Evolutionary conservation across 1,284 basidiomycete species (phyloP), one percentile per base, ranked within the genome.

Genomic region (Lignosus rhinocerotis): DNA sequence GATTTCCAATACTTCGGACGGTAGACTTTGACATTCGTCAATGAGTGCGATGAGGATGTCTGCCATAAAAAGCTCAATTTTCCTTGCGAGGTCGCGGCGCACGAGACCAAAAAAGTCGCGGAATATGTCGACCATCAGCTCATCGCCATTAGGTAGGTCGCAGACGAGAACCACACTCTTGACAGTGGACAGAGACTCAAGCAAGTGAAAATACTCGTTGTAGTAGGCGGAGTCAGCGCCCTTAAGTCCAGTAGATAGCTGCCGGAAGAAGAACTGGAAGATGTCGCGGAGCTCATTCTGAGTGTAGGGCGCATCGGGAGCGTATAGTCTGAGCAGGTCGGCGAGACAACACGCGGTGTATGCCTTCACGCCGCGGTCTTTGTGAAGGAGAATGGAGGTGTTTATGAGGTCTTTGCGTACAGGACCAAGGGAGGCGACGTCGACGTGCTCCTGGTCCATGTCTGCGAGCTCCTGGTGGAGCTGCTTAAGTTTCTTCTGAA

Each of bases 291-390:
- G 85, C 72, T 98, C 93, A 48, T 82, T 76, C 50, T 88, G 87
- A 3, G 89, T 96, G 72, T 96, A 99, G 10, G 97, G 97, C 32
- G 97, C 96, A 70, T 98, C 94, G 1, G 97, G 97, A 0, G 97
- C 97, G 73, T 95, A 98, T 47, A 99, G 82, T 38, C 94, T 79
- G 51, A 99, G 85, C 59, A 98, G 80, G 73, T 99, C 96, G 1
- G 95, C 94, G 17, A 99, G 82, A 75, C 95, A 98, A 74, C 94
- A 97, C 0, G 94, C 95, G 6, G 92, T 86, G 66, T 92, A 93
- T 0, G 94, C 95, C 73, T 96, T 97, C 66, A 99, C 93, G 19
- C 94, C 94, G 47, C 86, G 85, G 77, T 98, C 96, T 75, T 94
- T 96, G 78, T 99, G 96, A 32, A 96, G 84, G 44, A 98, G 81